Evolutionary conservation across 2,329 filamentous ascomycete genomes (phyloP).

Genomic region (Neofusicoccum laricinum): DNA sequence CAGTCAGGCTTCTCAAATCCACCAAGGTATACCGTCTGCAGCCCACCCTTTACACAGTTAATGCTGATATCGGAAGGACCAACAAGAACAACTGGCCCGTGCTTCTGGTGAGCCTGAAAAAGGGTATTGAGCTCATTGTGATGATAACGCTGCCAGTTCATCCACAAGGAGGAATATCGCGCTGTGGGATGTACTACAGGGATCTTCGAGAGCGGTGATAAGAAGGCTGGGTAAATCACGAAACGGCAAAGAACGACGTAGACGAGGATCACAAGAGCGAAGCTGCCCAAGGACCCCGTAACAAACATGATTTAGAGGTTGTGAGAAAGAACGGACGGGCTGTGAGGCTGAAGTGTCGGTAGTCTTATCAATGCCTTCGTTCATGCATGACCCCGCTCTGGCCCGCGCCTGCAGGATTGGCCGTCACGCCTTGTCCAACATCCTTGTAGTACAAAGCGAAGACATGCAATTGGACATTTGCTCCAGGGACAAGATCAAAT

Average conservation of each 20-base stretch:
- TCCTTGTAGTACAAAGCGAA: not conserved
- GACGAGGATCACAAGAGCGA: not conserved
- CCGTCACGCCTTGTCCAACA: not conserved
- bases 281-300: not conserved
- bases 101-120: not conserved
- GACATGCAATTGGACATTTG: too few relatives aligned
- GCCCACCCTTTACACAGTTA: not conserved
- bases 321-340: not conserved
- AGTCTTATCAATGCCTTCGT: not conserved
- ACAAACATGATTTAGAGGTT: not conserved
- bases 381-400: not conserved
- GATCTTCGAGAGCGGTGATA: not conserved
- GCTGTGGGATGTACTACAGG: not conserved
- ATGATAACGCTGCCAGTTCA: not conserved
- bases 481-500: too few relatives aligned
- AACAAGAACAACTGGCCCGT: not conserved
- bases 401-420: slow-evolving; percentile 6
- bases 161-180: not conserved
- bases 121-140: not conserved
- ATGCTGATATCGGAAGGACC: not conserved
- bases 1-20: slow-evolving; percentile 1
- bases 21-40: not conserved
- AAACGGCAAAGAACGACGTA: not conserved
- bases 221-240: not conserved
- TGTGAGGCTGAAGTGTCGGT: not conserved